phyloP scores from a whole-genome alignment of 1,284 basidiomycete species.

The Boletus mariae region DNA sequence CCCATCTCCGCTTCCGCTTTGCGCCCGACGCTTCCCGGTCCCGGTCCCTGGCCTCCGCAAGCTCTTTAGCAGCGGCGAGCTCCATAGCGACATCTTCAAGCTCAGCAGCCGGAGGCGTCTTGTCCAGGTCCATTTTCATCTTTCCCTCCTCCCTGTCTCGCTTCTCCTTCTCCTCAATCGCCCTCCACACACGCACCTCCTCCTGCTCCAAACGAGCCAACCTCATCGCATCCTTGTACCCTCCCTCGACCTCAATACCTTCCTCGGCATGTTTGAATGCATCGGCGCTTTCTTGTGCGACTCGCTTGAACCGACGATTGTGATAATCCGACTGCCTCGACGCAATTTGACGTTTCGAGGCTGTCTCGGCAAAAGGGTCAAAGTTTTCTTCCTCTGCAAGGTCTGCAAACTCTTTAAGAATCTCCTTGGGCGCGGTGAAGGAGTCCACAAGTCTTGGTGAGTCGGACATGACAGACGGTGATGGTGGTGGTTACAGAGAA shows the following conservation, averaged over 20 bases:
- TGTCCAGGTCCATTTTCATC: slow-evolving; percentile 82
- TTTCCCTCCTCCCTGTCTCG: slow-evolving; percentile 77
- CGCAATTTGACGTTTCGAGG: slow-evolving; percentile 90
- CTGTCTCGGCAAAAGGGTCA: slow-evolving; percentile 92
- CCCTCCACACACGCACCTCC: slow-evolving; percentile 79
- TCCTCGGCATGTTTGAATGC: slow-evolving; percentile 68
- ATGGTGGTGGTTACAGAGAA: not conserved
- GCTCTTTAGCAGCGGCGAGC: slow-evolving; percentile 55
- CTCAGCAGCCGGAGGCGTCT: slow-evolving; percentile 79
- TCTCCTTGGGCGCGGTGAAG: slow-evolving; percentile 90
- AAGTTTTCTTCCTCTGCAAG: slow-evolving; percentile 88
- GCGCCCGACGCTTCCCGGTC: slow-evolving; percentile 41
- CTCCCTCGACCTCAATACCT: slow-evolving; percentile 72
- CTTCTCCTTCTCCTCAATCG: slow-evolving; percentile 85
- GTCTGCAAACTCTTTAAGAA: slow-evolving; percentile 91
- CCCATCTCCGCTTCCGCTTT: slow-evolving; percentile 87
- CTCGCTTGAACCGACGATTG: slow-evolving; percentile 50
- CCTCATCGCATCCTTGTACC: slow-evolving; percentile 97
- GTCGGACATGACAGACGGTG: slow-evolving; percentile 9
- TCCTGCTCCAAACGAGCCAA: slow-evolving; percentile 90
- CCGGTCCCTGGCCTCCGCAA: slow-evolving; percentile 36
- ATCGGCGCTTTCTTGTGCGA: slow-evolving; percentile 76
- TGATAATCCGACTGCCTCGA: slow-evolving; percentile 96
- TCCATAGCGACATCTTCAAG: slow-evolving; percentile 66
- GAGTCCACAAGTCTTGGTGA: slow-evolving; percentile 66